These are phyloP conservation scores for Fusarium odoratissimum DNA, from an alignment of 2,329 filamentous ascomycete species.

Conservation along the genomic window DNA sequence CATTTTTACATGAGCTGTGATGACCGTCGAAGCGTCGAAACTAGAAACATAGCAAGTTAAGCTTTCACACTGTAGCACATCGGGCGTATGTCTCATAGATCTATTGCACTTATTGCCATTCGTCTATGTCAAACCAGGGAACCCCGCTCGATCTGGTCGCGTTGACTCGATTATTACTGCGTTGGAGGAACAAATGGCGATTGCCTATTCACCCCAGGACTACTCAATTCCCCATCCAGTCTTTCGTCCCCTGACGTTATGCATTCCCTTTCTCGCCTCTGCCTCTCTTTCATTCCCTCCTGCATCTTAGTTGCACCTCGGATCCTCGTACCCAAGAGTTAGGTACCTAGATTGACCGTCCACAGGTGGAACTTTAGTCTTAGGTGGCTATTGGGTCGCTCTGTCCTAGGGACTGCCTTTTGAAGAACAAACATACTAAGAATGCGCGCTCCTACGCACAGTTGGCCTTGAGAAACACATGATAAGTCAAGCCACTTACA, in stretches of 20 bases:
- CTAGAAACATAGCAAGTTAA: neutral
- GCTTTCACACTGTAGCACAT: neutral
- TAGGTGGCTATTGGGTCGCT: neutral
- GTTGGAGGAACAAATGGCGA: neutral
- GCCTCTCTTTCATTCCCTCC: conserved; percentile 1
- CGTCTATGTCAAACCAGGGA: neutral
- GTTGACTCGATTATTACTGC: neutral
- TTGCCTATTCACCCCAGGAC: conserved; percentile 12
- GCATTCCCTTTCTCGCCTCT: conserved; percentile 32
- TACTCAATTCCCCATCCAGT: conserved; percentile 30
- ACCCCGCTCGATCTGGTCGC: conserved; percentile 4
- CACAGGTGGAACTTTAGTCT: neutral
- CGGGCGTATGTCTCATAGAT: conserved; percentile 1
- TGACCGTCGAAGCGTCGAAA: conserved; percentile 6
- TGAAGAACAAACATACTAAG: neutral
- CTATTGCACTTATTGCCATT: conserved; percentile 6
- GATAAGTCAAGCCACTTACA: neutral
- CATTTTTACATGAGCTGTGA: conserved; percentile 15
- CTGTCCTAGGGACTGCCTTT: conserved; percentile 10
- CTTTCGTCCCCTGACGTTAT: conserved; percentile 29
- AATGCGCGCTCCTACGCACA: conserved; percentile 16
- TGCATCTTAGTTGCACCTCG: conserved; percentile 21
- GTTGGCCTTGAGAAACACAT: neutral
- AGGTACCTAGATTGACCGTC: neutral
- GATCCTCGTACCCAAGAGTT: conserved; percentile 5